Base-by-base conservation (phyloP, 1,284 basidiomycete species). In the Mycocalia duriaeana region DNA sequence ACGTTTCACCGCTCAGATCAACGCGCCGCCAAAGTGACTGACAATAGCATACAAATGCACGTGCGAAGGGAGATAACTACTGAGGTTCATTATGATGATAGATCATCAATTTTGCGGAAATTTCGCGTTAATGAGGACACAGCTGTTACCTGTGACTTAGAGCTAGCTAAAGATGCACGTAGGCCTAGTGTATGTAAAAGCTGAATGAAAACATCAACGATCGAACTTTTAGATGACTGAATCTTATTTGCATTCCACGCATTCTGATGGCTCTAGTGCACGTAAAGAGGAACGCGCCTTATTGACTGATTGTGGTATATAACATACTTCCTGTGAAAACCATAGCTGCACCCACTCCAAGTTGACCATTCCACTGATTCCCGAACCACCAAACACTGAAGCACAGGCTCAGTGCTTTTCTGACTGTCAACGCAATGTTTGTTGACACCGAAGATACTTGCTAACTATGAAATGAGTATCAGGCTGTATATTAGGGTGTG, bases 311-410 rank as follows among this genome's bases (percentile, higher is more conserved):
- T 19, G 58, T 38, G 13, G 66, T 64, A 51, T 76, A 89, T 55
- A 82, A 54, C 13, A 83, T 57, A 46, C 81, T 84, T 9, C 85
- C 85, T 2, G 73, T 46, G 58, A 85, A 84, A 9, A 89, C 85
- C 74, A 86, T 77, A 7, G 62, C 63, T 7, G 83, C 83, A 28
- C 85, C 85, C 8, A 71, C 38, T 1, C 71, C 79, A n/a, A 89
- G 67, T 54, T 76, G 71, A 0, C 58, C 48, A 56, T 85, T 85
- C 81, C 82, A 85, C 4, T 74, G 77, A 53, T 77, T 81, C 8
- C 80, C 79, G 57, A 87, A 87, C 77, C 79, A 84, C 82, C 82
- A 86, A 9, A 89, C 81, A 59, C 82, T 86, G 51, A 87, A 74
- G 58, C 81, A 82, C 14, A 89, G 70, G 54, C 81, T 84, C 47